Base-by-base conservation (phyloP, 192 early-diverging fungal species). In the Oehlia diaphana region DNA sequence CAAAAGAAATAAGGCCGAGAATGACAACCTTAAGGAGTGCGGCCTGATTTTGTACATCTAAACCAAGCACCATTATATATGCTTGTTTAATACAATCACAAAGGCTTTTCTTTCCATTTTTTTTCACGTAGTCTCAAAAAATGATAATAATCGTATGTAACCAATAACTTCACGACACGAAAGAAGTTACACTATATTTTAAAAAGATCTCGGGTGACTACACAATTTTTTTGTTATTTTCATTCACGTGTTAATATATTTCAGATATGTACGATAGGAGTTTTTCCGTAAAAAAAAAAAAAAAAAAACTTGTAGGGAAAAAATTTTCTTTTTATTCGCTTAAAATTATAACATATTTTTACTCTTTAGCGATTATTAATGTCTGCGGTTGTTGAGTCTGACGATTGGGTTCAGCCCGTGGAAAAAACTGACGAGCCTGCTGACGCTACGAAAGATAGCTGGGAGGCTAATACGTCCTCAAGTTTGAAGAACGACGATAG, bases 1-100 rank as follows among this genome's bases (percentile, higher is more conserved):
- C 91, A 5, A 93, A 73, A 33, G 93, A 92, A 75, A 99, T 96
- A 44, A 97, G 90, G 42, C 92, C 91, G 49, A 99, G 92, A 76
- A 99, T 96, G 63, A 92, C 88, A 47, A 95, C 91, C 69, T 95
- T 94, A 77, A 99, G 90, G 72, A 94, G 84, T 66, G 88, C 66
- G 49, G 85, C 81, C 77, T 85, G 84, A 53, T 83, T 85, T 77
- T 80, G 80, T 62, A 83, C 71, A 47, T 81, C 74, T 76, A 87
- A 81, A 63, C 68, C 75, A n/a, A 78, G 77, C 16, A 78, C 68
- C 76, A 50, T 74, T 23, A 61, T 74, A 19, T 19, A 58, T 31
- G 31, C 31, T 31, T 5, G 2, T 19, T 58, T 19, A 58, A 58
- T 19, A 19, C 53, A 19, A 14, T 19, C 4, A 4, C 19, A 16